Percentiles rank a stretch among this genome's conserved stretches.
These are phyloP conservation scores for Kandelia obovata DNA, from an alignment of 345 rosid species.

Conservation along the genomic window DNA sequence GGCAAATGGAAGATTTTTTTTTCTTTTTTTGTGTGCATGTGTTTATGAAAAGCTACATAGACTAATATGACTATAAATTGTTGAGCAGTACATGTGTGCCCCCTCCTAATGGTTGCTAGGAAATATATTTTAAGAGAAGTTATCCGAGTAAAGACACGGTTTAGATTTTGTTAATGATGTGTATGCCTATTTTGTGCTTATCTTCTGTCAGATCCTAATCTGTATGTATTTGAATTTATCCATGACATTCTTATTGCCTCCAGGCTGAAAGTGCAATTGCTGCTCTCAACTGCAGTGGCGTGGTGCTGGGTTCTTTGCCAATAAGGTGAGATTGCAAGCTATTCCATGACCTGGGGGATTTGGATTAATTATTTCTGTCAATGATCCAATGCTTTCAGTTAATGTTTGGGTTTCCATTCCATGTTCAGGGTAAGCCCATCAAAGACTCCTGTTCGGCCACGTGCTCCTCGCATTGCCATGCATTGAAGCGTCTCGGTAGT, in stretches of 20 bases:
- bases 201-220: not conserved
- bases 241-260: not conserved
- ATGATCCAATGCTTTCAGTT: not conserved
- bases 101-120: too few relatives aligned
- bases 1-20: too few relatives aligned
- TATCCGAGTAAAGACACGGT: not conserved
- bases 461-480: conserved; percentile 67
- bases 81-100: not conserved
- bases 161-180: conserved; percentile 3
- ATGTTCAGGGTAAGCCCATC: conserved; percentile 87
- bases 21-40: not conserved
- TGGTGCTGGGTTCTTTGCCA: conserved; percentile 82
- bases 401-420: not conserved
- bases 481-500: conserved; percentile 35
- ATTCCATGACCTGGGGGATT: not conserved
- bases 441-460: conserved; percentile 97
- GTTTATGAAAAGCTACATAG: not conserved
- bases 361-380: not conserved
- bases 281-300: conserved; percentile 94
- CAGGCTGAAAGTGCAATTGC: conserved; percentile 98
- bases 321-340: conserved; percentile 52
- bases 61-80: not conserved
- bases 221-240: not conserved
- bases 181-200: not conserved
- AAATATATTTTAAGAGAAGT: not conserved